Evolutionary conservation across 768 basidiomycete species (phyloP), one percentile per base, ranked within the genome.

Genomic region (Russula sp.): DNA sequence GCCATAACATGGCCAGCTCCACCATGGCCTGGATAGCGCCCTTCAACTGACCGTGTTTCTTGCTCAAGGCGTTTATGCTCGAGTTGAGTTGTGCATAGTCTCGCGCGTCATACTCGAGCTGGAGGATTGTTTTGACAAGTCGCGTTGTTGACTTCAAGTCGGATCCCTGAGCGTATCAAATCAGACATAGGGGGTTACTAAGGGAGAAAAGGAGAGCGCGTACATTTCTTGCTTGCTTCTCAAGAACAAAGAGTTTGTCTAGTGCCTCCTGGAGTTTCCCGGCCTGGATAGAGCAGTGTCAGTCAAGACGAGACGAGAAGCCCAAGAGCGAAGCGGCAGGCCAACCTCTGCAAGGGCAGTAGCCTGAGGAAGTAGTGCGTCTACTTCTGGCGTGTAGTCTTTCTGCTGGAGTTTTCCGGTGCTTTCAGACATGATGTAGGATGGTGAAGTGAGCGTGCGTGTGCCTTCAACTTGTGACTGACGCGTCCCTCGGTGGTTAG

Each of bases 41-140:
- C 73, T 98, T 95, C 67, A 98, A 79, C 72, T 99, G 97, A 0
- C 97, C 96, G 74, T 98, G 97, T 71, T 98, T 98, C 82, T 97
- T 98, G 75, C 88, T 88, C 68, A 97, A 76, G 18, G 83, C 53
- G 39, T 77, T 80, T 62, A 92, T 80, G 65, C 81, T 86, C 9
- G 81, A 78, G 71, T 94, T 94, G 61, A 95, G 76, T 58, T 84
- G 79, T 37, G 79, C 74, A 71, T 86, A 86, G 71, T 96, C 82
- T 62, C 80, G 80, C 27, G 85, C 84, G 66, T 86, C 77, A 73
- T 91, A 92, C 65, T 83, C 83, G 65, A 93, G 80, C 64, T 87
- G 81, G 34, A 85, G 75, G 64, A 90, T 81, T 39, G 88, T 79
- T 71, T 87, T 88, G 58, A 87, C 88, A 20, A 98, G 84, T 52